phyloP scores from a whole-genome alignment of 306 rosid genomes.

The Pachyrhizus erosus region DNA sequence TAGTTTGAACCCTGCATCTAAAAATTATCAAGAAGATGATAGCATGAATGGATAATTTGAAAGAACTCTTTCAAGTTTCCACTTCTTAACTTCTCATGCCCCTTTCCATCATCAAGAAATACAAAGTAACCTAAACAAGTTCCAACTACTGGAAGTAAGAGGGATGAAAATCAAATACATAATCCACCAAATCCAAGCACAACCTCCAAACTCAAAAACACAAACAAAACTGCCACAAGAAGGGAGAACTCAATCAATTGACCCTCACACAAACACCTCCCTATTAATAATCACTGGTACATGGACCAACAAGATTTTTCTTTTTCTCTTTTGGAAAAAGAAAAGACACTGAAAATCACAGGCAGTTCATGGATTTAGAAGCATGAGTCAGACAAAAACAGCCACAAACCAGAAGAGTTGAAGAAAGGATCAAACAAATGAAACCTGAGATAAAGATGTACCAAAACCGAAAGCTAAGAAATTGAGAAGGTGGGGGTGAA shows the following conservation, averaged over 20 bases:
- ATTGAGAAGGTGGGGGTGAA: background rate
- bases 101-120: background rate
- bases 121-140: background rate
- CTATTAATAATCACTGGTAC: background rate
- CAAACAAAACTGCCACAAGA: slow-evolving; percentile 5
- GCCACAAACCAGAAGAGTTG: background rate
- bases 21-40: background rate
- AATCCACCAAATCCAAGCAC: background rate
- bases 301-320: too few relatives aligned
- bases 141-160: background rate
- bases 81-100: background rate
- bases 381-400: background rate
- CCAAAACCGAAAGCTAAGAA: background rate
- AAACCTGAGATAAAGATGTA: slow-evolving; percentile 9
- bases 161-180: background rate
- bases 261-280: background rate
- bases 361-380: background rate
- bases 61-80: background rate
- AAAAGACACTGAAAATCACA: background rate
- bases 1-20: background rate
- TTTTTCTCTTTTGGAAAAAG: background rate
- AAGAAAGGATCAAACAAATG: slow-evolving; percentile 8
- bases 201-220: slow-evolving; percentile 29
- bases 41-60: background rate
- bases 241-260: slow-evolving; percentile 9